Conservation (phyloP, 306 rosid species). For the Rosa rugosa region DNA sequence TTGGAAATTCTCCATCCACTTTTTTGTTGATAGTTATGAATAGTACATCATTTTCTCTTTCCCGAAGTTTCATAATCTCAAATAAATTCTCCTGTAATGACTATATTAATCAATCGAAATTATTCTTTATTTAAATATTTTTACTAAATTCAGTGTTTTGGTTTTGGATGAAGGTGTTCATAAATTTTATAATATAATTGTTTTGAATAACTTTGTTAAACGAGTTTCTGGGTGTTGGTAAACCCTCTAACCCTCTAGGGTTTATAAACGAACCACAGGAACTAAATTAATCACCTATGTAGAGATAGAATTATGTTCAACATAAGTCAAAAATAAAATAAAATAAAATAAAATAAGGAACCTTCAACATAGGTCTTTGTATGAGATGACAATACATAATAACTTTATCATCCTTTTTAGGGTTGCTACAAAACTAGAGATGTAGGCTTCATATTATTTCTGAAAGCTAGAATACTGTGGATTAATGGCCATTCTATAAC, state of each 20-base stretch:
- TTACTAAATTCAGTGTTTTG: not conserved
- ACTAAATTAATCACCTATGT: too few relatives aligned
- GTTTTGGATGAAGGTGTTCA: not conserved
- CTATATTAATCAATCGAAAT: not conserved
- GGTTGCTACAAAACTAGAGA: not conserved
- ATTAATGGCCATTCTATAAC: not conserved
- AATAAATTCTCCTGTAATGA: not conserved
- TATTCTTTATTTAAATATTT: too few relatives aligned
- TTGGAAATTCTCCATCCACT: not conserved
- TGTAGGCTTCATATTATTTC: not conserved
- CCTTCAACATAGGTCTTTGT: not conserved
- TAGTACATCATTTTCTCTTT: not conserved
- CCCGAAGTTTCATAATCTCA: not conserved
- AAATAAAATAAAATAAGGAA: too few relatives aligned
- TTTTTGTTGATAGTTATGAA: not conserved
- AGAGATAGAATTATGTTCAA: too few relatives aligned
- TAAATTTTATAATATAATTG: too few relatives aligned
- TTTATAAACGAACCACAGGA: too few relatives aligned
- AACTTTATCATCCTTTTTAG: too few relatives aligned
- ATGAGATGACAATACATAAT: not conserved
- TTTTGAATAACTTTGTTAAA: too few relatives aligned
- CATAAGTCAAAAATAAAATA: too few relatives aligned
- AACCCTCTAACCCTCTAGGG: not conserved
- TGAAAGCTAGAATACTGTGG: not conserved
- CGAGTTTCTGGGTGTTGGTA: too few relatives aligned